Percentiles rank a stretch among this genome's conserved stretches.
These are phyloP conservation scores for Dendrocalamus sinicus DNA, from an alignment of 176 grass and related monocot species.

Conservation along the genomic window DNA sequence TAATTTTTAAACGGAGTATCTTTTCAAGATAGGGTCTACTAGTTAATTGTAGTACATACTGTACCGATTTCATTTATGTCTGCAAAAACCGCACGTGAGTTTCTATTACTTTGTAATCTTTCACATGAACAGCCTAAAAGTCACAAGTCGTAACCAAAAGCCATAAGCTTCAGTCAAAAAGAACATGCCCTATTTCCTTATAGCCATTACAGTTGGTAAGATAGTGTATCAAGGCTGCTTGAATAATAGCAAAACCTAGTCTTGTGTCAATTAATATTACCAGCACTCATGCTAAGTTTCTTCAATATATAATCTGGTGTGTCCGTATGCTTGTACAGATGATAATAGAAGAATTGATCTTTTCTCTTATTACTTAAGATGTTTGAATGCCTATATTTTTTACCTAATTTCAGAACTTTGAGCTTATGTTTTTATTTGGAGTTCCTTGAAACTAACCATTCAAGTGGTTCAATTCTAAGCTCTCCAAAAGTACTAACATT, in stretches of 20 bases:
- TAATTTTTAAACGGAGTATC: too few species aligned
- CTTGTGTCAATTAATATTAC: conserved; percentile 8
- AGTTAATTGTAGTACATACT: too few species aligned
- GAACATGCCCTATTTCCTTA: background rate
- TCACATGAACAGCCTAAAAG: too few species aligned
- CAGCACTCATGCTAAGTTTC: background rate
- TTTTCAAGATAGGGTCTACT: too few species aligned
- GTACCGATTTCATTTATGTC: too few species aligned
- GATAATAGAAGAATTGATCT: background rate
- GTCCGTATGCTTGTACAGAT: conserved; percentile 15
- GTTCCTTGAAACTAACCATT: background rate
- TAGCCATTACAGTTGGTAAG: background rate
- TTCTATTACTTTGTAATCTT: too few species aligned
- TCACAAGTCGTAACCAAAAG: too few species aligned
- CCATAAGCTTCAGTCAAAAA: too few species aligned
- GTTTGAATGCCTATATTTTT: background rate
- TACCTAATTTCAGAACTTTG: background rate
- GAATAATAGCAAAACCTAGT: background rate
- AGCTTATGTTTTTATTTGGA: background rate
- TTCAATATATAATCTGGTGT: background rate
- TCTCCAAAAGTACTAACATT: background rate
- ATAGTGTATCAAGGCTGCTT: conserved; percentile 1
- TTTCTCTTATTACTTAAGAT: conserved; percentile 21
- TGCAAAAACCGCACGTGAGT: too few species aligned
- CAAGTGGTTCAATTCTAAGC: background rate